phyloP scores from a whole-genome alignment of 495 filamentous ascomycete genomes.

The Penicillium crystallinum region DNA sequence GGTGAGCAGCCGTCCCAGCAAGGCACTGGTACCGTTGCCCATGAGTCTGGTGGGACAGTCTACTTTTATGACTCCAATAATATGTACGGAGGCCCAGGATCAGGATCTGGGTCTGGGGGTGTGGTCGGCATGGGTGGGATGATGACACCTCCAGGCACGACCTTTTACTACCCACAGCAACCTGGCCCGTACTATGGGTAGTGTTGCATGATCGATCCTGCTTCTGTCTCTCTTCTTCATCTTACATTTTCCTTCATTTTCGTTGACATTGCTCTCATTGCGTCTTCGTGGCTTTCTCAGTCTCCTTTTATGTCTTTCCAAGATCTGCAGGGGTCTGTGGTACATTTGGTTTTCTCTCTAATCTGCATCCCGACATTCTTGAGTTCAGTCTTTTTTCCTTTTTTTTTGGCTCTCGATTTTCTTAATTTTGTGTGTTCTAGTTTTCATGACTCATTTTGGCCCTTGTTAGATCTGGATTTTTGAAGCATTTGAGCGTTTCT shows the following conservation, averaged over 20 bases:
- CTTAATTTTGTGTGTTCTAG: background rate
- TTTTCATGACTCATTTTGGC: conserved; percentile 8
- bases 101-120: conserved; percentile 47
- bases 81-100: conserved; percentile 49
- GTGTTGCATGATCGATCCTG: conserved; percentile 23
- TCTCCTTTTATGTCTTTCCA: background rate
- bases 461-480: conserved; percentile 23
- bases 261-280: conserved; percentile 5
- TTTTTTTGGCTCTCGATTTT: background rate
- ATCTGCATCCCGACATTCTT: conserved; percentile 6
- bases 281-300: conserved; percentile 7
- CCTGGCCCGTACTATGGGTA: conserved; percentile 58
- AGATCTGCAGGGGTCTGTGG: background rate
- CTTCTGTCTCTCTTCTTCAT: conserved; percentile 5
- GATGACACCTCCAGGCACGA: conserved; percentile 66
- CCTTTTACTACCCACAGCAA: conserved; percentile 69
- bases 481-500: conserved; percentile 42
- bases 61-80: conserved; percentile 87
- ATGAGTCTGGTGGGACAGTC: conserved; percentile 90
- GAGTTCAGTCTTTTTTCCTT: background rate
- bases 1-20: conserved; percentile 48
- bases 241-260: conserved; percentile 4
- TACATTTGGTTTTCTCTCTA: conserved; percentile 11
- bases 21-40: conserved; percentile 75
- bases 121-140: conserved; percentile 73